Evolutionary conservation across 306 rosid genomes (phyloP).

Genomic region (Spatholobus suberectus): DNA sequence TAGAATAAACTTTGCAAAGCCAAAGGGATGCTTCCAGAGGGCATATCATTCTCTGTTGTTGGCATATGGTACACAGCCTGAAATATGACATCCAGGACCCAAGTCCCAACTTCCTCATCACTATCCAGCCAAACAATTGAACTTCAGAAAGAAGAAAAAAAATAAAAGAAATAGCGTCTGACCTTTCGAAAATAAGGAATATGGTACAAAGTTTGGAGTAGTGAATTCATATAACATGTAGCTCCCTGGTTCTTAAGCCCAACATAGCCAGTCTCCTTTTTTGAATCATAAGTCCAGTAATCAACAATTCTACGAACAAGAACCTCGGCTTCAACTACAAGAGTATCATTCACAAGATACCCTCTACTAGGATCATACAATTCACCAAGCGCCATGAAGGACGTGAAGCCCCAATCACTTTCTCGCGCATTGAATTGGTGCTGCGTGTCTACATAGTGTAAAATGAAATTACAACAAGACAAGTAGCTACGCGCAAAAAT

Average conservation of each 20-base stretch:
- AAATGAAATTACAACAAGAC: conserved; percentile 39
- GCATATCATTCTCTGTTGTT: conserved; percentile 90
- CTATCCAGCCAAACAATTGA: conserved; percentile 40
- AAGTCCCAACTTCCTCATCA: conserved; percentile 29
- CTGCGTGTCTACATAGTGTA: conserved; percentile 74
- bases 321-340: conserved; percentile 85
- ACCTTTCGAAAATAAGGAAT: conserved; percentile 94
- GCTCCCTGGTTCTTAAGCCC: conserved; percentile 97
- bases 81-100: conserved; percentile 45
- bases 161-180: conserved; percentile 25
- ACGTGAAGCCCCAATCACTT: conserved; percentile 97
- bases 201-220: conserved; percentile 86
- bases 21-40: conserved; percentile 87
- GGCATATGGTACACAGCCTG: conserved; percentile 99
- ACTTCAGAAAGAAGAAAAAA: conserved; percentile 4
- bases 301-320: conserved; percentile 84
- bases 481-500: conserved; percentile 26
- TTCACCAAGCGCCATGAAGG: conserved; percentile 91
- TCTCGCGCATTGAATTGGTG: conserved; percentile 91
- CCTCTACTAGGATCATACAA: conserved; percentile 83
- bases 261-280: conserved; percentile 91
- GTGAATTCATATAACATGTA: conserved; percentile 91
- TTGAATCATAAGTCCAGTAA: conserved; percentile 87
- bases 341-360: conserved; percentile 76
- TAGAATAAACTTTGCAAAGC: conserved; percentile 89